Percentiles rank a stretch among this genome's conserved stretches.
Evolutionary conservation across 768 basidiomycete genomes (phyloP).

Genomic region (Floccularia luteovirens): DNA sequence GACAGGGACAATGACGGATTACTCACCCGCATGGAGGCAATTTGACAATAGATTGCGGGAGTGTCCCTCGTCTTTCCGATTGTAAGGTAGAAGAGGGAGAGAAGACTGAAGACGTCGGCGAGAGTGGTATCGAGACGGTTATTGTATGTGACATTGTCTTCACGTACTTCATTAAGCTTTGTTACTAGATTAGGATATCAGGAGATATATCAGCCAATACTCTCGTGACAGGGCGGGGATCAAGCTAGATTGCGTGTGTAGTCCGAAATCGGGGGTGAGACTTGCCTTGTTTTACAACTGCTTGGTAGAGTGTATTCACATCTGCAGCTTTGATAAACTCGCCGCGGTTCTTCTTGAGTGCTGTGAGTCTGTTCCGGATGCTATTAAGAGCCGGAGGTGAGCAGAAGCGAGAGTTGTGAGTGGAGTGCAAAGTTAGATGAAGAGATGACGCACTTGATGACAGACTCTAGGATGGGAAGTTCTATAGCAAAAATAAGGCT

Average conservation of each 20-base stretch:
- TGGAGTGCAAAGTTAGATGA: slow-evolving; percentile 9
- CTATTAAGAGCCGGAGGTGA: slow-evolving; percentile 29
- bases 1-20: background rate
- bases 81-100: slow-evolving; percentile 96
- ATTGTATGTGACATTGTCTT: slow-evolving; percentile 63
- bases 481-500: slow-evolving; percentile 41
- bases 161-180: slow-evolving; percentile 85
- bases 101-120: slow-evolving; percentile 90
- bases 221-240: too few species aligned
- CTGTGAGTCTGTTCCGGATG: slow-evolving; percentile 92
- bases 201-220: background rate
- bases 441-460: slow-evolving; percentile 82
- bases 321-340: slow-evolving; percentile 91
- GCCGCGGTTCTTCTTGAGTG: slow-evolving; percentile 86
- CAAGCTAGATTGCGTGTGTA: too few species aligned
- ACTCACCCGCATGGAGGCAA: slow-evolving; percentile 93
- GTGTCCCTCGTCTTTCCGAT: slow-evolving; percentile 94
- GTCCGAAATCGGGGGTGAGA: background rate
- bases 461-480: slow-evolving; percentile 87
- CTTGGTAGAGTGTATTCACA: slow-evolving; percentile 88
- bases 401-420: slow-evolving; percentile 11
- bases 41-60: slow-evolving; percentile 93
- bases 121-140: slow-evolving; percentile 94
- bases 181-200: slow-evolving; percentile 47
- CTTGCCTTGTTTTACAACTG: slow-evolving; percentile 89